Evolutionary conservation across 2,329 filamentous ascomycete genomes (phyloP).

Genomic region (Mycogone perniciosa): DNA sequence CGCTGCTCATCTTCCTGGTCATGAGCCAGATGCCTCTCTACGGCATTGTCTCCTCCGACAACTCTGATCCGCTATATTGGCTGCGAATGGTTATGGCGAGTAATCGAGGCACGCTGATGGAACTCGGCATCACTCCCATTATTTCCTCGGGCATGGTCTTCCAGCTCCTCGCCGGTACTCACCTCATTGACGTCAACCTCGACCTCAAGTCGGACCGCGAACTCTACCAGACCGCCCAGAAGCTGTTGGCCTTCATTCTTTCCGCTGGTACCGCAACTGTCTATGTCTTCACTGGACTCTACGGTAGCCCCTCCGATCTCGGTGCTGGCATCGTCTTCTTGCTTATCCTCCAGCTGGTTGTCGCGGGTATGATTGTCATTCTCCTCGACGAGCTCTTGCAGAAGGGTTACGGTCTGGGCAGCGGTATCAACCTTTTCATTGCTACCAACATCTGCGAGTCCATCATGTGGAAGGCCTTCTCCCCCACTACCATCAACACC

Average conservation of each 20-base stretch:
- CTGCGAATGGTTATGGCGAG: slow-evolving; percentile 99
- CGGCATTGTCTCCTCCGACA: slow-evolving; percentile 98
- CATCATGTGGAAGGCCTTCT: slow-evolving; percentile 99
- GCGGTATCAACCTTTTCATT: slow-evolving; percentile 98
- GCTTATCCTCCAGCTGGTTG: slow-evolving; percentile 93
- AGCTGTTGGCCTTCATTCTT: slow-evolving; percentile 95
- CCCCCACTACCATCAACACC: slow-evolving; percentile 98
- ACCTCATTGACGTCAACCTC: slow-evolving; percentile 99
- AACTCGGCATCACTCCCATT: slow-evolving; percentile 94
- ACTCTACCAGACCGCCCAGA: slow-evolving; percentile 99
- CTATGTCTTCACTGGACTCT: slow-evolving; percentile 96
- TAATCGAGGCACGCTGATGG: slow-evolving; percentile 95
- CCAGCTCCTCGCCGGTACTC: slow-evolving; percentile 97
- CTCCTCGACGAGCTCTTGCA: slow-evolving; percentile 97
- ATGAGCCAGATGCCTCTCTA: slow-evolving; percentile 99
- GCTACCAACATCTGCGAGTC: slow-evolving; percentile 99
- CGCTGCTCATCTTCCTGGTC: slow-evolving; percentile 96
- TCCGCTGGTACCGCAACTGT: slow-evolving; percentile 97
- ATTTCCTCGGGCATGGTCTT: slow-evolving; percentile 99
- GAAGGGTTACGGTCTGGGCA: slow-evolving; percentile 98
- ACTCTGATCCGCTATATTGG: slow-evolving; percentile 98
- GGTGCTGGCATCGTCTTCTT: slow-evolving; percentile 98
- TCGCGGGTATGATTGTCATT: slow-evolving; percentile 97
- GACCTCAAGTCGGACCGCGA: slow-evolving; percentile 99
- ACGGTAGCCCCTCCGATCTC: slow-evolving; percentile 92